Percentiles rank a stretch among this genome's conserved stretches.
Evolutionary conservation across 164 flowering plant genomes (phyloP).

Genomic region (Umbellularia californica): DNA sequence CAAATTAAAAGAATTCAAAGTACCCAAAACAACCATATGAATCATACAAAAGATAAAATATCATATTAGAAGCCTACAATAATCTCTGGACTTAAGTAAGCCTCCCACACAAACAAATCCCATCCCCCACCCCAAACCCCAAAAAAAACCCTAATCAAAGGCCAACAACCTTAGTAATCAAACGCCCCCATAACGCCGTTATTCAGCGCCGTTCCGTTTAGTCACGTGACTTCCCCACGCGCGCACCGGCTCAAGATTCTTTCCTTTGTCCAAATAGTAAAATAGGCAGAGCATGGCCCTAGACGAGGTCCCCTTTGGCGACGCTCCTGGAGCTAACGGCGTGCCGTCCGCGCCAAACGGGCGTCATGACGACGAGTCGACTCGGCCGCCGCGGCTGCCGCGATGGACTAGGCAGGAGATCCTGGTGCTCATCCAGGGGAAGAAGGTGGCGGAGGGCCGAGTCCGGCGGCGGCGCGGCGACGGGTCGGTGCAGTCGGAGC

Average conservation of each 20-base stretch:
- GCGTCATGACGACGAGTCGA: conserved; percentile 22
- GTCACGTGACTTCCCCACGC: conserved; percentile 4
- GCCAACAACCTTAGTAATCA: too few species aligned
- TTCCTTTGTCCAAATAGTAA: too few species aligned
- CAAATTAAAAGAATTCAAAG: too few species aligned
- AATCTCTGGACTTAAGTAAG: too few species aligned
- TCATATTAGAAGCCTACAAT: too few species aligned
- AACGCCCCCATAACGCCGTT: too few species aligned
- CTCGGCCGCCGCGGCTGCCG: conserved; percentile 62
- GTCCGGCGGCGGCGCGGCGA: conserved; percentile 37
- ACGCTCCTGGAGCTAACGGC: conserved; percentile 7
- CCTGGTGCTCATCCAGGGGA: conserved; percentile 81
- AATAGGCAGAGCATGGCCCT: not conserved
- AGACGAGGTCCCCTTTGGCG: not conserved
- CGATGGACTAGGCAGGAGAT: conserved; percentile 97
- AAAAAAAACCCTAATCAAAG: too few species aligned
- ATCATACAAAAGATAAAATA: too few species aligned
- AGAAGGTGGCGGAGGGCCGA: conserved; percentile 69
- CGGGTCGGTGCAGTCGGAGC: conserved; percentile 51
- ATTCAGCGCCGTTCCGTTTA: not conserved
- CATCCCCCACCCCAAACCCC: too few species aligned
- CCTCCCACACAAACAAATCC: too few species aligned
- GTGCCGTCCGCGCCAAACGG: conserved; percentile 3
- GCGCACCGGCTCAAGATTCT: too few species aligned
- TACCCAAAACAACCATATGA: too few species aligned